Evolutionary conservation across 1,284 basidiomycete genomes (phyloP).

Genomic region (Mycosarcoma maydis): DNA sequence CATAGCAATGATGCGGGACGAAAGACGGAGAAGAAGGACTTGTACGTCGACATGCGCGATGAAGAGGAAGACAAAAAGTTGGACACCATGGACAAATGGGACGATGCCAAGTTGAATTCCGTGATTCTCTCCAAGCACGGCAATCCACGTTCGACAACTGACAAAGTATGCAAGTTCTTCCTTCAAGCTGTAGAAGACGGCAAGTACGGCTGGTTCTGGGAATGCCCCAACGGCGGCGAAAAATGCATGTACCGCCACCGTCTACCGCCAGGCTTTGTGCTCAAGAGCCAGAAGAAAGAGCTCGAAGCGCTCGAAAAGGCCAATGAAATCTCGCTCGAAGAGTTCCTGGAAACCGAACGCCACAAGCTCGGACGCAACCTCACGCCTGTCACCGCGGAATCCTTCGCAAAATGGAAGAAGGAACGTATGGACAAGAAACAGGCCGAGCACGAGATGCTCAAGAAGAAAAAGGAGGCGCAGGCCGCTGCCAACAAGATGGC

Average conservation of each 20-base stretch:
- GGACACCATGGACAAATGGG: conserved; percentile 98
- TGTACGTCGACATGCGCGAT: conserved; percentile 89
- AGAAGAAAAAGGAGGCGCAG: conserved; percentile 85
- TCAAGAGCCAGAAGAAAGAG: conserved; percentile 81
- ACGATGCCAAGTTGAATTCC: conserved; percentile 86
- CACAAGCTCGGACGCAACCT: conserved; percentile 75
- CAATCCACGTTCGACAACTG: conserved; percentile 90
- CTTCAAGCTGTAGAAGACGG: conserved; percentile 94
- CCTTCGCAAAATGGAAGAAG: conserved; percentile 93
- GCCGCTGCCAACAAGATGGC: conserved; percentile 87
- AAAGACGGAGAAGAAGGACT: conserved; percentile 94
- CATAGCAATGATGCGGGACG: conserved; percentile 81
- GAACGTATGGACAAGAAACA: conserved; percentile 70
- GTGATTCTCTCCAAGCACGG: conserved; percentile 89
- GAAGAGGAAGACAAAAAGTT: conserved; percentile 70
- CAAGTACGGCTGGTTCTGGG: conserved; percentile 92
- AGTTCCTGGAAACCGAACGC: conserved; percentile 98
- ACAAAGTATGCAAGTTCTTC: conserved; percentile 95
- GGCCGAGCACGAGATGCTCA: conserved; percentile 87
- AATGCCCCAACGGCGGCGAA: conserved; percentile 71
- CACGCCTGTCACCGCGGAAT: conserved; percentile 93
- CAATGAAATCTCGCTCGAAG: conserved; percentile 85
- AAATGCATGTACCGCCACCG: conserved; percentile 95
- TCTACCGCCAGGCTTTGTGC: conserved; percentile 83
- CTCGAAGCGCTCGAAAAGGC: conserved; percentile 80